Conservation (phyloP, 495 filamentous ascomycete species). For the Penicillium roqueforti region DNA sequence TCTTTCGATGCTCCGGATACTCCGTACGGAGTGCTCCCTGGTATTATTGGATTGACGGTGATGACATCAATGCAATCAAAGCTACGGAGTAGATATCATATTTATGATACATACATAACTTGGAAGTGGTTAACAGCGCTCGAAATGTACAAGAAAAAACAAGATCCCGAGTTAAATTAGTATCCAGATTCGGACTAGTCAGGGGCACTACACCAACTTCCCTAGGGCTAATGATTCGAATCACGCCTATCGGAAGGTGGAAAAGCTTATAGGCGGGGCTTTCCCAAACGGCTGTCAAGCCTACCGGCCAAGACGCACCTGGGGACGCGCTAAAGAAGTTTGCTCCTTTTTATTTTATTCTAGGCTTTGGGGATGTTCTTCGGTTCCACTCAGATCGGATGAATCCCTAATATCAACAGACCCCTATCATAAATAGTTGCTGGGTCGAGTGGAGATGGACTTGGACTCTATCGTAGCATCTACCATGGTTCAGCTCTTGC, state of each 20-base stretch:
- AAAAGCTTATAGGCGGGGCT: constrained; percentile 18
- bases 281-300: constrained; percentile 26
- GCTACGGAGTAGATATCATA: not conserved
- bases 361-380: not conserved
- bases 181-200: constrained; percentile 5
- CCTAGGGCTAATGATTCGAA: no score
- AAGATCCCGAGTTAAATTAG: not conserved
- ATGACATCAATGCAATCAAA: not conserved
- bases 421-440: not conserved
- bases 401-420: not conserved
- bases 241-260: no score
- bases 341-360: constrained; percentile 8
- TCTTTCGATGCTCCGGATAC: not conserved
- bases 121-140: not conserved
- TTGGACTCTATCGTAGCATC: not conserved
- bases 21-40: no score
- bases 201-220: constrained; percentile 1
- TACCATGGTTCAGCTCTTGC: constrained; percentile 5
- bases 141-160: not conserved
- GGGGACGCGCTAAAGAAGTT: constrained; percentile 14
- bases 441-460: not conserved
- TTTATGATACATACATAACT: not conserved
- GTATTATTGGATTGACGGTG: not conserved
- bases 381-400: constrained; percentile 14
- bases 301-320: constrained; percentile 8